Conservation (phyloP, 345 rosid genomes). For the Arabis alpina region DNA sequence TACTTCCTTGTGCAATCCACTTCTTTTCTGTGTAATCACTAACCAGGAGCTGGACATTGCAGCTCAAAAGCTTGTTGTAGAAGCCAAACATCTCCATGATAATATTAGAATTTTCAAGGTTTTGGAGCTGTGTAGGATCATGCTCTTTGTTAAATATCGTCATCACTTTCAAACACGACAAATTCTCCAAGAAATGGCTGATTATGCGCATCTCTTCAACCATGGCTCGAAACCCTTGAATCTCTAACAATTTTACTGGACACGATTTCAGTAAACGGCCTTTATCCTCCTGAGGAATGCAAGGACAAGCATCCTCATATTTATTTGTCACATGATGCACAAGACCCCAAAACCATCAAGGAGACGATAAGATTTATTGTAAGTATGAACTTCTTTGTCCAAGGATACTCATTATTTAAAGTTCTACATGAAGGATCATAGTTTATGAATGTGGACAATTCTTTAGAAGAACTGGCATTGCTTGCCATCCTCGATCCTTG, state of each 20-base stretch:
- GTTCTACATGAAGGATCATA: neutral
- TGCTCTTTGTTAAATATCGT: too few relatives aligned
- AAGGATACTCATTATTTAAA: neutral
- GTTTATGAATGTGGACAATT: conserved; percentile 1
- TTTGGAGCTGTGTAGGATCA: too few relatives aligned
- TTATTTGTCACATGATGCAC: conserved; percentile 7
- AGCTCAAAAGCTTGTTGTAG: too few relatives aligned
- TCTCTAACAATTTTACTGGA: neutral
- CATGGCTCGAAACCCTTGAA: conserved; percentile 10
- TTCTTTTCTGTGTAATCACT: too few relatives aligned
- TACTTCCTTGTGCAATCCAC: too few relatives aligned
- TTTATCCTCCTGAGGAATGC: conserved; percentile 9
- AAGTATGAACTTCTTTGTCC: too few relatives aligned
- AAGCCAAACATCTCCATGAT: too few relatives aligned
- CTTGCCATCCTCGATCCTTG: too few relatives aligned
- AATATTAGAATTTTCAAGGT: too few relatives aligned
- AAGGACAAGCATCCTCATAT: neutral
- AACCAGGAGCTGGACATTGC: too few relatives aligned
- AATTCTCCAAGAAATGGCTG: conserved; percentile 16
- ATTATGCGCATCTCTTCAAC: conserved; percentile 1
- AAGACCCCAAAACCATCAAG: conserved; percentile 9
- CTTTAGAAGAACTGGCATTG: neutral
- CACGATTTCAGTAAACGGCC: conserved; percentile 1
- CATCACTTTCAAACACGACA: neutral
- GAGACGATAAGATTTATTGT: neutral